Percentiles rank a stretch among this genome's conserved stretches.
phyloP scores from a whole-genome alignment of 768 basidiomycete species.

The Tubosaeta sp. region DNA sequence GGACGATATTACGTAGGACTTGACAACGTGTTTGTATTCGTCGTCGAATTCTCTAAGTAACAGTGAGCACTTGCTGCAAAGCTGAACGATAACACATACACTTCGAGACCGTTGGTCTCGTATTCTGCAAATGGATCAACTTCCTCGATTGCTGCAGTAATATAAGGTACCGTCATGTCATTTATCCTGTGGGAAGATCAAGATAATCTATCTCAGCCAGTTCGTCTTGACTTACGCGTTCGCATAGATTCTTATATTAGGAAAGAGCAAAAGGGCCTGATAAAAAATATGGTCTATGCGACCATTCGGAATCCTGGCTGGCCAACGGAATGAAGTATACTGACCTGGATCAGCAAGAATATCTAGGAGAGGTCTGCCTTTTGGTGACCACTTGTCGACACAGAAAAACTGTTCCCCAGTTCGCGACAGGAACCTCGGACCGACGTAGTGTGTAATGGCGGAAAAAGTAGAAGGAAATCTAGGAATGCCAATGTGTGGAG shows the following conservation, averaged over 20 bases:
- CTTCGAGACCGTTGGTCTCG: constrained; percentile 51
- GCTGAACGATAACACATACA: constrained; percentile 40
- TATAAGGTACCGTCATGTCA: constrained; percentile 79
- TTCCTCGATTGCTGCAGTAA: constrained; percentile 69
- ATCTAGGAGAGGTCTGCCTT: constrained; percentile 63
- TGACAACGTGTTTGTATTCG: constrained; percentile 54
- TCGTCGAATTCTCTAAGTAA: constrained; percentile 49
- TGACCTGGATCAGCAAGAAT: constrained; percentile 78
- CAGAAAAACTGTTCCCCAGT: constrained; percentile 80
- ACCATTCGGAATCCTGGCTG: neutral
- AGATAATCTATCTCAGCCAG: neutral
- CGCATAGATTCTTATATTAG: constrained; percentile 71
- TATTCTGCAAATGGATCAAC: constrained; percentile 62
- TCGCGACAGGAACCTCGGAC: constrained; percentile 65
- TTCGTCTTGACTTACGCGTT: constrained; percentile 53
- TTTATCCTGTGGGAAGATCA: constrained; percentile 44
- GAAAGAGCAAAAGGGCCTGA: constrained; percentile 63
- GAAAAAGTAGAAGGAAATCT: constrained; percentile 59
- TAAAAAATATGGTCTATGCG: constrained; percentile 67
- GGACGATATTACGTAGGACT: constrained; percentile 45
- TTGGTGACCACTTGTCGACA: constrained; percentile 66
- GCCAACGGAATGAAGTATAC: constrained; percentile 4
- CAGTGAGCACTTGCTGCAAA: constrained; percentile 4
- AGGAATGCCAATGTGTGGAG: constrained; percentile 77
- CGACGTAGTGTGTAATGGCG: constrained; percentile 48